Percentiles rank a stretch among this genome's conserved stretches.
Evolutionary conservation across 225 moss, liverwort and hornwort species (phyloP).

Genomic region (Physcomitrium patens): DNA sequence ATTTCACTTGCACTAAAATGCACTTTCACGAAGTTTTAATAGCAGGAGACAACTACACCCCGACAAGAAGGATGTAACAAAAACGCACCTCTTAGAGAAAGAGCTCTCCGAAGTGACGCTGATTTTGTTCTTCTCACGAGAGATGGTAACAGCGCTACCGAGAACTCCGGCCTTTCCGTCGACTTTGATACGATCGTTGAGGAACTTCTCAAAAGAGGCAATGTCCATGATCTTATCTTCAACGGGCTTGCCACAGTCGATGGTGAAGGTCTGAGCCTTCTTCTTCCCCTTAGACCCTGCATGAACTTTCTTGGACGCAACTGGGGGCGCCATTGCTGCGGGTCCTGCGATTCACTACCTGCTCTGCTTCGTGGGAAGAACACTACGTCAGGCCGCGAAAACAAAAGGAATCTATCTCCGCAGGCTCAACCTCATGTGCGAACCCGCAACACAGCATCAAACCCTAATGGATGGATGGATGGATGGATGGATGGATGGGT

Average conservation of each 20-base stretch:
- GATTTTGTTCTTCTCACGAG: slow-evolving; percentile 73
- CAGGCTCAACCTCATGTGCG: neutral
- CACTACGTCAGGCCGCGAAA: slow-evolving; percentile 8
- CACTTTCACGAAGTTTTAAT: neutral
- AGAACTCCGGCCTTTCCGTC: slow-evolving; percentile 79
- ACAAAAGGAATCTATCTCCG: neutral
- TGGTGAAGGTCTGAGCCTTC: slow-evolving; percentile 72
- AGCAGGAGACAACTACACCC: neutral
- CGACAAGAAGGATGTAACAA: neutral
- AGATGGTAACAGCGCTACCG: slow-evolving; percentile 56
- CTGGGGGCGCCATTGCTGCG: slow-evolving; percentile 32
- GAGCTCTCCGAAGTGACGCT: slow-evolving; percentile 69
- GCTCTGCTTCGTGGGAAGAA: neutral
- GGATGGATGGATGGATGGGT: no score
- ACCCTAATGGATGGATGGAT: slow-evolving; percentile 15
- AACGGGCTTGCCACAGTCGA: slow-evolving; percentile 80
- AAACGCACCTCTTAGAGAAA: slow-evolving; percentile 62
- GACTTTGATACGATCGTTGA: slow-evolving; percentile 77
- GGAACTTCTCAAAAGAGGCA: slow-evolving; percentile 77
- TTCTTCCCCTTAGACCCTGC: slow-evolving; percentile 62
- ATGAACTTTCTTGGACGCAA: slow-evolving; percentile 34
- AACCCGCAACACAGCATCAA: neutral
- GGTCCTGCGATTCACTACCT: neutral
- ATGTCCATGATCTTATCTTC: slow-evolving; percentile 91
- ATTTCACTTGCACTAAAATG: neutral